Evolutionary conservation across 2,329 filamentous ascomycete species (phyloP).

Genomic region (Ophiobolus disseminans): DNA sequence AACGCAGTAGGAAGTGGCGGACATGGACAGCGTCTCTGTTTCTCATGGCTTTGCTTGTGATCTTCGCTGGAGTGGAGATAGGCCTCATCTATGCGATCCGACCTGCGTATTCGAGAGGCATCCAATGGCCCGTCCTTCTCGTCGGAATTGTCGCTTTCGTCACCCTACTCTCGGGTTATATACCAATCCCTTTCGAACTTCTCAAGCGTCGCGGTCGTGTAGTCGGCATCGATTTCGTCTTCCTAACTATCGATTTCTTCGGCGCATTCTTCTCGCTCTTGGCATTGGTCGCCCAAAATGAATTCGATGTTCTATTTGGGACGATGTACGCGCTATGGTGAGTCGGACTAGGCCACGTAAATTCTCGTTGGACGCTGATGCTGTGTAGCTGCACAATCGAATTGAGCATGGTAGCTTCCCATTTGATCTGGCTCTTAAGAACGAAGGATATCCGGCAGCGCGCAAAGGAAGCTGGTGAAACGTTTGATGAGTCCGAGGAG

Average conservation of each 20-base stretch:
- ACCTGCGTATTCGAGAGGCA: conserved; percentile 60
- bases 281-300: conserved; percentile 63
- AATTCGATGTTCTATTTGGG: conserved; percentile 66
- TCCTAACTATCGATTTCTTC: conserved; percentile 64
- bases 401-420: conserved; percentile 63
- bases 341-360: neutral
- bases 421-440: conserved; percentile 63
- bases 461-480: conserved; percentile 49
- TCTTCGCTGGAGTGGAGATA: conserved; percentile 61
- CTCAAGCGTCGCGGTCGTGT: conserved; percentile 66
- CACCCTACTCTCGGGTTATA: conserved; percentile 60
- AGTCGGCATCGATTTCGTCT: conserved; percentile 64
- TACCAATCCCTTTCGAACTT: conserved; percentile 66
- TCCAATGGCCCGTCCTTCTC: conserved; percentile 58
- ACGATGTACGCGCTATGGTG: conserved; percentile 63
- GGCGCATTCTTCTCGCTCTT: conserved; percentile 69
- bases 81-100: conserved; percentile 62
- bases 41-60: conserved; percentile 26
- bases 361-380: neutral
- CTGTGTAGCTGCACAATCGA: conserved; percentile 57
- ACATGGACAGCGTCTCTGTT: conserved; percentile 38
- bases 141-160: conserved; percentile 64
- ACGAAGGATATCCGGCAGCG: conserved; percentile 58
- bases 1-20: conserved; percentile 45
- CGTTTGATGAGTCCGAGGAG: conserved; percentile 60